Base-by-base conservation (phyloP, 139 green algal genomes). In the Deuterostichococcus epilithicus region DNA sequence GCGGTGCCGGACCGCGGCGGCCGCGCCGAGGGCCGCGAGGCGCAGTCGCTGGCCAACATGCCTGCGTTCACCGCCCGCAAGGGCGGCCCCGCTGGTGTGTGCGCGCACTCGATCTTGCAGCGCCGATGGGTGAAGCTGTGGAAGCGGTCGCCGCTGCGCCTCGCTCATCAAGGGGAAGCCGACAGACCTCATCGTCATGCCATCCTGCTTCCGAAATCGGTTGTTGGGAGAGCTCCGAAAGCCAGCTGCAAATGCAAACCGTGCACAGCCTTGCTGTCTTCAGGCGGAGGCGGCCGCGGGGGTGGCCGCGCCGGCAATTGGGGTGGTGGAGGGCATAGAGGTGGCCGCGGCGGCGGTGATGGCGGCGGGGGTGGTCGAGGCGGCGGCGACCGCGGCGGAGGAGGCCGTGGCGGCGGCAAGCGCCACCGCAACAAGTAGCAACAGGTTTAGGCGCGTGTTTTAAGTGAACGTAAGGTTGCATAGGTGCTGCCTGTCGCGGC, bases 1-100 rank as follows among this genome's bases (percentile, higher is more conserved):
- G 72, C 68, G 32, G 89, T 93, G 71, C 88, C 88, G 23, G 88
- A 92, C 70, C 71, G 88, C 2, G 88, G 88, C 0, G 88, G 88
- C 13, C 68, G 84, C 18, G 72, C 76, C 8, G 71, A 85, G 85
- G 79, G 74, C 33, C 34, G 83, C 13, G 73, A 75, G 78, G 79
- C 73, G 6, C 36, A 44, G 28, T 82, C 70, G 30, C 80, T 67
- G 8, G 80, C 73, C 5, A 78, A 73, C 65, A 86, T 89, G 85
- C 85, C 84, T 0, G 77, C 59, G 3, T 87, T 80, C 77, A 74
- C 70, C 25, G 73, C 80, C 1, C 73, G 79, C n/a, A 70, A 69
- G 81, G 78, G 60, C 67, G 33, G 45, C 2, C 1, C 72, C 32
- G 71, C 72, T 36, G 68, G 35, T 69, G 44, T 25, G 39, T 45